Evolutionary conservation across 1,139 yeast genomes (phyloP).

Genomic region (Yamadazyma oceani): DNA sequence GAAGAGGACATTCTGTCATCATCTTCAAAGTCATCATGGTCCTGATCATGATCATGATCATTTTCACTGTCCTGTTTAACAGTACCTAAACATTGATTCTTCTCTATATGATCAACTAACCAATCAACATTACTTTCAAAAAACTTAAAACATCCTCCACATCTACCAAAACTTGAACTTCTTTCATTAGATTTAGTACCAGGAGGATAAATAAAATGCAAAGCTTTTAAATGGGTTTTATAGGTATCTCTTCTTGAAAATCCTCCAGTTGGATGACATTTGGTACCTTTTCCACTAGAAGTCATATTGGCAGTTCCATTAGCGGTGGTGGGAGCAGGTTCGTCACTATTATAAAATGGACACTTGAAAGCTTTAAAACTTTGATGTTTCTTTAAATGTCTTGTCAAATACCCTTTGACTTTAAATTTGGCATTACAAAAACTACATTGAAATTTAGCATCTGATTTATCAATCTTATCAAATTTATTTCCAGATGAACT

Average conservation of each 20-base stretch:
- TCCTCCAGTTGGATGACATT: constrained; percentile 61
- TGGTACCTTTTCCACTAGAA: constrained; percentile 28
- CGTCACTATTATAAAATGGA: constrained; percentile 48
- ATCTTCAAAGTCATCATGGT: not conserved
- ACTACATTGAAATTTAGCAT: constrained; percentile 29
- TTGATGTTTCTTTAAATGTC: constrained; percentile 56
- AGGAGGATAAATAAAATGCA: constrained; percentile 60
- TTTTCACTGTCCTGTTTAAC: constrained; percentile 17
- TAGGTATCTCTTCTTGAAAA: constrained; percentile 59
- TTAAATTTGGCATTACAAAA: constrained; percentile 50
- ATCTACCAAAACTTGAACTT: constrained; percentile 45
- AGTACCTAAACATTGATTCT: constrained; percentile 45
- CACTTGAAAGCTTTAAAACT: constrained; percentile 52
- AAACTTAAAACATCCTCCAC: constrained; percentile 56
- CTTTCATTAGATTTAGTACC: constrained; percentile 53
- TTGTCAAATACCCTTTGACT: constrained; percentile 57
- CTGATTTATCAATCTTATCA: constrained; percentile 4
- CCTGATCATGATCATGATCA: not conserved
- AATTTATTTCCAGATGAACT: not conserved
- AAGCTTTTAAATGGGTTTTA: constrained; percentile 56
- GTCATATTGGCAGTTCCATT: not conserved
- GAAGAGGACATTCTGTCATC: not conserved
- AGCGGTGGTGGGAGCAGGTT: not conserved
- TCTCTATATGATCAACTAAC: constrained; percentile 52
- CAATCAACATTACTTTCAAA: constrained; percentile 49